Base-by-base conservation (phyloP, 2,329 filamentous ascomycete species). In the Nakataea oryzae region DNA sequence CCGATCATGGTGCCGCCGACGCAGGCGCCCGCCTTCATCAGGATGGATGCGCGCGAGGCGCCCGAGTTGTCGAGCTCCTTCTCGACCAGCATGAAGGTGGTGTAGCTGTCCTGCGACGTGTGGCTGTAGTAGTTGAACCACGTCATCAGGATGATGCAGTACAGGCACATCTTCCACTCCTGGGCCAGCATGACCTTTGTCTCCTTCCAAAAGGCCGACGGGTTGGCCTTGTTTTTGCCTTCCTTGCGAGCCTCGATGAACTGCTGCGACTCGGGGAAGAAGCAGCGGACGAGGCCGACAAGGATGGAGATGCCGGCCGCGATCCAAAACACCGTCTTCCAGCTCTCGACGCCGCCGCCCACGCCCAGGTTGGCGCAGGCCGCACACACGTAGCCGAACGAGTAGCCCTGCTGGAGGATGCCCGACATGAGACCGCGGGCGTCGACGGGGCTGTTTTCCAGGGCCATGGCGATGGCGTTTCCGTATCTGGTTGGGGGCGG, bases 351-450 rank as follows among this genome's bases (percentile, higher is more conserved):
- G 8, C 66, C 75, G 13, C 82, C 87, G 26, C 89, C 89, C 8
- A 91, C 86, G 59, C 87, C 88, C 57, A 64, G 61, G 63, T 64
- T 64, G 4, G 57, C 56, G 56, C 62, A 63, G 3, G 89, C 89
- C 7, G 90, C 90, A 65, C 91, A 80, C 54, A 95, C 85, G 69
- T 93, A 93, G 34, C 90, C 90, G 65, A 92, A 82, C 0, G 88
- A 88, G 71, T 92, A 93, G 2, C 90, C 91, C 73, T 92, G 89
- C 69, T 95, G 91, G 24, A 93, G 75, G 60, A 95, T 89, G 61
- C 90, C 91, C 17, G 87, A 90, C 83, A 95, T 90, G 50, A 95
- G 78, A 67, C 91, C 91, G 71, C 90, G 82, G 9, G 89, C 86
- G 62, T 89, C 84, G 14, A 68, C 64, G 58, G 77, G 74, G 62